Base-by-base conservation (phyloP, 2,329 filamentous ascomycete genomes). In the Chaetomium sp. region DNA sequence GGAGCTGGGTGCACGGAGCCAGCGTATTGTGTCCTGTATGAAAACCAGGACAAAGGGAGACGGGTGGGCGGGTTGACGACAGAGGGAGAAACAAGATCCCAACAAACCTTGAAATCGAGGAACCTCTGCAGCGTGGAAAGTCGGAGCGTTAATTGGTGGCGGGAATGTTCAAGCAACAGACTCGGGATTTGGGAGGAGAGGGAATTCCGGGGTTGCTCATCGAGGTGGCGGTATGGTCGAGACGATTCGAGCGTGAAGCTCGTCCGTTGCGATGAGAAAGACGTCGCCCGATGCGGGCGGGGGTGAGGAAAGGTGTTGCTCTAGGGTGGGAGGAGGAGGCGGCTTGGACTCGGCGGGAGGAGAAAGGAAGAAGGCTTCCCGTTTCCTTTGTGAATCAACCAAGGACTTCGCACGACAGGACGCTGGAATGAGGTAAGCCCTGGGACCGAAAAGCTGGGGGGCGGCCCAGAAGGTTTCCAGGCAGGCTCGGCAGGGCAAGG, bases 361-460 rank as follows among this genome's bases (percentile, higher is more conserved):
- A 51, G 45, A n/a, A 33, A 37, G 33, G 5, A 46, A 27, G 42
- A 12, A 19, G 41, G 7, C 40, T 12, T 8, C 43, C 37, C 14
- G 34, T 35, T 55, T 32, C 49, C 49, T 55, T 55, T 55, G 54
- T 55, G 19, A 27, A 27, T 27, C 53, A 36, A 11, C 12, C 36
- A 12, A 42, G 34, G 40, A 34, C 35, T 46, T 11, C 48, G 47
- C 53, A 46, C 53, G 36, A 48, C 48, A 41, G 47, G 14, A 47
- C 43, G 37, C 37, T 52, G 54, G 41, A 52, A 43, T 34, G 43
- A 44, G 45, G 37, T 35, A 45, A 37, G 19, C 36, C 45, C 54
- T 46, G 38, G 41, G 54, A 35, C 14, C 42, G 45, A 45, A 49
- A 52, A 49, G 50, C 49, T 53, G 49, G 54, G 52, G 54, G 52